Evolutionary conservation across 2,329 filamentous ascomycete genomes (phyloP).

Genomic region (Cytospora schulzeri): DNA sequence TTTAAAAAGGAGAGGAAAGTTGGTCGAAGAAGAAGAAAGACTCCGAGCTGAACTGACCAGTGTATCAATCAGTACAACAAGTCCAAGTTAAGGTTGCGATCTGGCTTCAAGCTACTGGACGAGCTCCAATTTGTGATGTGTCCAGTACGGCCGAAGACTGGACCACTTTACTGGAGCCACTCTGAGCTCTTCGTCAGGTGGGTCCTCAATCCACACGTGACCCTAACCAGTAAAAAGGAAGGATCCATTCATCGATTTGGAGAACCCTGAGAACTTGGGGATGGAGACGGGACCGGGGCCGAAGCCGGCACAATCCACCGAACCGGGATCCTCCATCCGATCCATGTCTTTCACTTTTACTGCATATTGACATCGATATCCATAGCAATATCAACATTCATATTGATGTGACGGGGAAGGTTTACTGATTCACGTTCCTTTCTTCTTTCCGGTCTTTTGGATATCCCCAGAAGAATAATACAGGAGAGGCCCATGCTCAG

Average conservation of each 20-base stretch:
- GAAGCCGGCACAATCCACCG: slow-evolving; percentile 9
- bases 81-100: slow-evolving; percentile 29
- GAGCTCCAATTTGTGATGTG: slow-evolving; percentile 33
- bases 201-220: slow-evolving; percentile 21
- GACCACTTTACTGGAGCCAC: slow-evolving; percentile 4
- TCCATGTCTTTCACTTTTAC: neutral
- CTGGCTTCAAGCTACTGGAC: slow-evolving; percentile 33
- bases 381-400: too few relatives aligned
- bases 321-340: neutral
- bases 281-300: slow-evolving; percentile 10
- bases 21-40: slow-evolving; percentile 27
- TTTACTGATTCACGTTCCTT: neutral
- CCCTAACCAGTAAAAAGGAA: neutral
- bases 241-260: too few relatives aligned
- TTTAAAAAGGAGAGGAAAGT: slow-evolving; percentile 32
- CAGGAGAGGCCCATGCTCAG: slow-evolving; percentile 16
- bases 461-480: neutral
- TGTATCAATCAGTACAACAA: slow-evolving; percentile 14
- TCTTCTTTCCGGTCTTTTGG: neutral
- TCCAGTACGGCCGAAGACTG: slow-evolving; percentile 29
- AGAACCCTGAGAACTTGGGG: neutral
- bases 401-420: neutral
- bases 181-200: slow-evolving; percentile 4
- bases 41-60: slow-evolving; percentile 8
- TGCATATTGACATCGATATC: neutral